Evolutionary conservation across 805 yeast species (phyloP), one percentile per base, ranked within the genome.

Genomic region (Starmera caribaea): DNA sequence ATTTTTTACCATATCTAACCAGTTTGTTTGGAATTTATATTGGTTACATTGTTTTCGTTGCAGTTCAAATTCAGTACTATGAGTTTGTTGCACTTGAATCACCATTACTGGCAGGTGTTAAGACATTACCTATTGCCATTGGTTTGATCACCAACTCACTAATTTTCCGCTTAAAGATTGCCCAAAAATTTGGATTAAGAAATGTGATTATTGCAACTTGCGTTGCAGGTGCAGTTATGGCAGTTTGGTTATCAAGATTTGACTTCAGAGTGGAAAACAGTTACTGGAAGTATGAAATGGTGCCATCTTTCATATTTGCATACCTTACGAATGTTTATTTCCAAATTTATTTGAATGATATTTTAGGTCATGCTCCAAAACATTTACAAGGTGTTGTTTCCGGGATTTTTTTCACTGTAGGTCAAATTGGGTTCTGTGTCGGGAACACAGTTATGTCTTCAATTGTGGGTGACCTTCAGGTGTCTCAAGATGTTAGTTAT

Each of bases 331-430:
- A 63, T 32, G 38, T 58, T 3, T 66, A 54, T 43, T 63, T 61
- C 45, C 53, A 62, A 24, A 54, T 62, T 3, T 66, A 58, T 38
- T 39, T 58, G 31, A 59, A 53, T 28, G 53, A 59, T 4, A 47
- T 65, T 8, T 49, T 56, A 42, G 34, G 53, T 34, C 36, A 55
- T 16, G 57, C 69, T 8, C 71, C 73, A 0, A 34, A 47, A 5
- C 60, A 62, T 38, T 43, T 62, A n/a, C 70, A 66, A 38, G 71
- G 69, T 14, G 58, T 62, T 26, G 65, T 66, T 3, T 42, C 62
- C 7, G 72, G 67, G 1, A 44, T 65, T 7, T 50, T 56, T 30
- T 62, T 57, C 41, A 62, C 70, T 1, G 41, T 51, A 10, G 59
- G 58, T 1, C 71, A 66, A 46, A 40, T 64, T 24, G 64, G 63